A percentile compares a stretch with the other conserved stretches of the same genome.
Evolutionary conservation across 306 rosid species (phyloP).

Genomic region (Sechiopsis laciniata): DNA sequence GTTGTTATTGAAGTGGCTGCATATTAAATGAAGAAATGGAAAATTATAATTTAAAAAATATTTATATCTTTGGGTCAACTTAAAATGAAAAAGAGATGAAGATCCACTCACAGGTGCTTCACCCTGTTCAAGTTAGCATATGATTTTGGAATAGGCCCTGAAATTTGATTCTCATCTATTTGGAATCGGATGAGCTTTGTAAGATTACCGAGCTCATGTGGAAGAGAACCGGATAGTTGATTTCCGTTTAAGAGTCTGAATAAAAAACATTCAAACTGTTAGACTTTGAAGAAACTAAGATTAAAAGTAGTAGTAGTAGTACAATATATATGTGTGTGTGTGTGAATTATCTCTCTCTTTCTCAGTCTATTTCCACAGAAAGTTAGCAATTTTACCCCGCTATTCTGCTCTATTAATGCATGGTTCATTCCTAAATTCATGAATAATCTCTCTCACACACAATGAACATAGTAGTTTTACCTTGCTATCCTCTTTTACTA

Average conservation of each 20-base stretch:
- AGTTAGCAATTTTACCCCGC: slow-evolving; percentile 17
- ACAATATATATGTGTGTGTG: too few species aligned
- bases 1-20: slow-evolving; percentile 55
- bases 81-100: background rate
- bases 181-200: slow-evolving; percentile 35
- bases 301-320: too few species aligned
- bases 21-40: slow-evolving; percentile 14
- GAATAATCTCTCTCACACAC: too few species aligned
- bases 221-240: slow-evolving; percentile 37
- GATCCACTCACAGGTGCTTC: slow-evolving; percentile 38
- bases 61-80: background rate
- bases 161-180: slow-evolving; percentile 38
- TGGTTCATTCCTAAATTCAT: background rate
- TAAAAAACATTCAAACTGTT: slow-evolving; percentile 4
- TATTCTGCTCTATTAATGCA: background rate
- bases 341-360: too few species aligned
- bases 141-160: slow-evolving; percentile 43
- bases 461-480: too few species aligned
- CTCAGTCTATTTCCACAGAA: slow-evolving; percentile 35
- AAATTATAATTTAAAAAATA: background rate
- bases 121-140: slow-evolving; percentile 28
- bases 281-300: background rate
- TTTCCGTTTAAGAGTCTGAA: slow-evolving; percentile 52
- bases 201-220: slow-evolving; percentile 47
- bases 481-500: too few species aligned